Evolutionary conservation across 2,329 filamentous ascomycete species (phyloP).

Genomic region (Aspergillus intermedius): DNA sequence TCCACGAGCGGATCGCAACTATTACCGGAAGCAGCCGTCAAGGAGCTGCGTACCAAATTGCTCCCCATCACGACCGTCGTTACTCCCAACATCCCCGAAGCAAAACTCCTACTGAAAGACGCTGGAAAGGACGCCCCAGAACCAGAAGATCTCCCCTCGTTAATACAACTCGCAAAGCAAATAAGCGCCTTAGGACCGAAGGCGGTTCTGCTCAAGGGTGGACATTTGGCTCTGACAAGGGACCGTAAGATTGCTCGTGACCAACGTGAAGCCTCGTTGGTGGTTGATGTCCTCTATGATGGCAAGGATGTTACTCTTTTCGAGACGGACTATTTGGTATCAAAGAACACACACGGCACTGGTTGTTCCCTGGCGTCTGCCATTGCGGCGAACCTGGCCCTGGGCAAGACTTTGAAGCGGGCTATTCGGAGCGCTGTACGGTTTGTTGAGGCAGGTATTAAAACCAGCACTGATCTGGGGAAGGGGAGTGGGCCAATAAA

Average conservation of each 20-base stretch:
- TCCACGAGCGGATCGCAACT: constrained; percentile 44
- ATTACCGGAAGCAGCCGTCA: constrained; percentile 38
- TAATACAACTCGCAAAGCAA: constrained; percentile 61
- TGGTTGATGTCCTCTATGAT: constrained; percentile 73
- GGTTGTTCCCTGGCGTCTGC: constrained; percentile 85
- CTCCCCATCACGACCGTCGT: constrained; percentile 41
- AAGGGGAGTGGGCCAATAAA: constrained; percentile 60
- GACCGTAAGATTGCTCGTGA: constrained; percentile 54
- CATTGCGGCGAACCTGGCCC: constrained; percentile 57
- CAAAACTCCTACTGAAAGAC: constrained; percentile 38
- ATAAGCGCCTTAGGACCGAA: constrained; percentile 65
- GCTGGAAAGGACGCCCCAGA: constrained; percentile 33
- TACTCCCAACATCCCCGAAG: constrained; percentile 46
- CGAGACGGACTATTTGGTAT: constrained; percentile 63
- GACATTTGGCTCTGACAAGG: constrained; percentile 71
- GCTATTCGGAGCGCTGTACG: constrained; percentile 52
- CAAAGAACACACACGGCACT: constrained; percentile 84
- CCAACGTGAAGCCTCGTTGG: constrained; percentile 55
- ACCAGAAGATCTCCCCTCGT: constrained; percentile 55
- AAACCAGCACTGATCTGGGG: constrained; percentile 50
- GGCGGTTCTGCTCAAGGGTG: constrained; percentile 84
- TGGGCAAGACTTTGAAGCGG: constrained; percentile 41
- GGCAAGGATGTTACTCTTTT: constrained; percentile 54
- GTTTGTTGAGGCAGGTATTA: constrained; percentile 58
- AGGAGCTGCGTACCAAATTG: constrained; percentile 33